A percentile compares a stretch with the other conserved stretches of the same genome.
Evolutionary conservation across 177 flowering plant species (phyloP).

Genomic region (Vitis hybrid): DNA sequence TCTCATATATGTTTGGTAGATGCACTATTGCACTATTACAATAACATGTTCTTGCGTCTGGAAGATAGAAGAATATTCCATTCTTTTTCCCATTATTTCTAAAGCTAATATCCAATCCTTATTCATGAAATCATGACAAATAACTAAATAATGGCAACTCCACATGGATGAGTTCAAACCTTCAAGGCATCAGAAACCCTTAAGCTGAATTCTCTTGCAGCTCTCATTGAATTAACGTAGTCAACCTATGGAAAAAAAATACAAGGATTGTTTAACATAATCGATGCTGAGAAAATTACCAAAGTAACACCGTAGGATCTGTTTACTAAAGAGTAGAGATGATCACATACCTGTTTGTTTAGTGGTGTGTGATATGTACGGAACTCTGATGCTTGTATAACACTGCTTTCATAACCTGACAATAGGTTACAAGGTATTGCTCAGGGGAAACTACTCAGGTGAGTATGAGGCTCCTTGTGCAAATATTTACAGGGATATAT

Average conservation of each 20-base stretch:
- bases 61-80: background rate
- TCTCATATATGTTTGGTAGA: too few relatives aligned
- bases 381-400: slow-evolving; percentile 58
- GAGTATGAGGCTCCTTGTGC: background rate
- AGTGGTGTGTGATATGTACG: slow-evolving; percentile 64
- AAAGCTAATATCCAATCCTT: background rate
- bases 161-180: slow-evolving; percentile 31
- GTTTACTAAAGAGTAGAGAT: background rate
- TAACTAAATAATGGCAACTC: background rate
- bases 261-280: background rate
- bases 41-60: background rate
- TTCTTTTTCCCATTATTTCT: background rate
- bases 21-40: too few relatives aligned
- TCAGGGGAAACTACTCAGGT: background rate
- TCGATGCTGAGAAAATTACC: background rate
- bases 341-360: slow-evolving; percentile 60
- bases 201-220: slow-evolving; percentile 75
- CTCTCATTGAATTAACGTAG: slow-evolving; percentile 71
- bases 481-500: background rate
- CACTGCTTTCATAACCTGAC: slow-evolving; percentile 67
- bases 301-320: background rate
- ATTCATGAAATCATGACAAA: slow-evolving; percentile 1
- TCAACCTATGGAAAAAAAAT: slow-evolving; percentile 49
- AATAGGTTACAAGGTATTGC: slow-evolving; percentile 2
- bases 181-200: slow-evolving; percentile 62